Percentiles rank a stretch among this genome's conserved stretches.
Conservation (phyloP, 768 basidiomycete genomes). For the Lyophyllum semitale region DNA sequence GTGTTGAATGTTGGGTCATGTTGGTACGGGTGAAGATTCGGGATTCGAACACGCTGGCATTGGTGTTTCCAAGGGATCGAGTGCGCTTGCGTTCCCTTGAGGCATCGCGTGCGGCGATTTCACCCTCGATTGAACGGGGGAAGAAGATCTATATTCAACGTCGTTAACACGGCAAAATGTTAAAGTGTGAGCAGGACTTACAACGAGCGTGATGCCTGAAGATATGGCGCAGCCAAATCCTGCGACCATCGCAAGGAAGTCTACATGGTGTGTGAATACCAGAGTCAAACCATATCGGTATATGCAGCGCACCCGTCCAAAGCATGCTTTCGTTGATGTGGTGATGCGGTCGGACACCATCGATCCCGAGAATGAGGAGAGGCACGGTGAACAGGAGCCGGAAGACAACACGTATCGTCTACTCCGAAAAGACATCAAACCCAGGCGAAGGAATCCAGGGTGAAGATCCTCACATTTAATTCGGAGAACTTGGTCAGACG, state of each 20-base stretch:
- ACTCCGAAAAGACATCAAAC: background rate
- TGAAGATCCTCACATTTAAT: conserved; percentile 60
- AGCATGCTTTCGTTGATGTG: conserved; percentile 66
- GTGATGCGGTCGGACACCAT: conserved; percentile 63
- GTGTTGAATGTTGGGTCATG: conserved; percentile 18
- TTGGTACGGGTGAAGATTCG: conserved; percentile 18
- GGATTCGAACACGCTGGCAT: conserved; percentile 22
- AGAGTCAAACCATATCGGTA: background rate
- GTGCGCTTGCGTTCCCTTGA: conserved; percentile 40
- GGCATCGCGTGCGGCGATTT: conserved; percentile 56
- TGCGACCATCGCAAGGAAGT: conserved; percentile 58
- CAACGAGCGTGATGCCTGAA: conserved; percentile 74
- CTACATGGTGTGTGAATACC: conserved; percentile 30
- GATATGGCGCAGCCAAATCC: conserved; percentile 66
- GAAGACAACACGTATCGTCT: conserved; percentile 74
- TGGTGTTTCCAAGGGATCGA: conserved; percentile 24
- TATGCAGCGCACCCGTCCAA: conserved; percentile 42
- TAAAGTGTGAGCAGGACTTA: conserved; percentile 29
- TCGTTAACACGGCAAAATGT: background rate
- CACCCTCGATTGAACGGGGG: conserved; percentile 72
- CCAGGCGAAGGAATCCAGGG: background rate
- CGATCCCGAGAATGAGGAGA: conserved; percentile 63
- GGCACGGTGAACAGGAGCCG: conserved; percentile 73
- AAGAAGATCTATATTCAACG: conserved; percentile 69
- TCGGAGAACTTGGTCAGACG: conserved; percentile 82